Evolutionary conservation across 164 flowering plant genomes (phyloP), one percentile per base, ranked within the genome.

Genomic region (Macadamia integrifolia): DNA sequence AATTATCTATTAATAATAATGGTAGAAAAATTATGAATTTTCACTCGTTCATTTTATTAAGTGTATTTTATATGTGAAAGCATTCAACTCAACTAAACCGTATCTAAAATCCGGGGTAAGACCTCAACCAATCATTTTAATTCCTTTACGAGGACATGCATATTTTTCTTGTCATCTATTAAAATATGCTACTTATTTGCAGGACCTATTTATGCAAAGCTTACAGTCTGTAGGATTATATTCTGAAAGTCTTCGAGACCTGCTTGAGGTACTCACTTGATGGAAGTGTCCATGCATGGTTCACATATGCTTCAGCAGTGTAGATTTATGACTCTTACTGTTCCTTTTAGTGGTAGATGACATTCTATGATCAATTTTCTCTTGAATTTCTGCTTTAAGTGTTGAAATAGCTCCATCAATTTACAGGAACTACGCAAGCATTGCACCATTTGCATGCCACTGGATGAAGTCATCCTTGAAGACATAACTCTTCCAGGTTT

Each of bases 401-500:
- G 7, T 66, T 40, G n/a, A 65, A 29, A 65, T n/a, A 14, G 59
- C 30, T 48, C 15, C 42, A 1, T 64, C 29, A 52, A 52, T 66
- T 72, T 75, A 62, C 83, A 94, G 99, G 92, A 81, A 29, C 70
- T 90, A 72, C 82, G 82, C 29, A 81, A 79, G 53, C 84, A 85
- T 76, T 78, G 66, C 75, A 23, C 23, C 23, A 23, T 23, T 23
- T 23, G 23, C 23, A 75, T 82, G 69, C 71, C 84, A 66, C 70
- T 79, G 28, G 76, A 90, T 85, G 99, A 94, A 80, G 87, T 89
- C 64, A 74, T 85, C 72, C 87, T 91, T 59, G 97, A 94, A 75
- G 98, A 94, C 48, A 62, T 87, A 67, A 81, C 76, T 72, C 97
- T 94, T 70, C 99, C 97, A 46, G 99, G 97, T 75, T 83, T 94